A percentile compares a stretch with the other conserved stretches of the same genome.
These are phyloP conservation scores for Thalassiosira ordinaria DNA, from an alignment of 352 stramenopile species.

Conservation along the genomic window DNA sequence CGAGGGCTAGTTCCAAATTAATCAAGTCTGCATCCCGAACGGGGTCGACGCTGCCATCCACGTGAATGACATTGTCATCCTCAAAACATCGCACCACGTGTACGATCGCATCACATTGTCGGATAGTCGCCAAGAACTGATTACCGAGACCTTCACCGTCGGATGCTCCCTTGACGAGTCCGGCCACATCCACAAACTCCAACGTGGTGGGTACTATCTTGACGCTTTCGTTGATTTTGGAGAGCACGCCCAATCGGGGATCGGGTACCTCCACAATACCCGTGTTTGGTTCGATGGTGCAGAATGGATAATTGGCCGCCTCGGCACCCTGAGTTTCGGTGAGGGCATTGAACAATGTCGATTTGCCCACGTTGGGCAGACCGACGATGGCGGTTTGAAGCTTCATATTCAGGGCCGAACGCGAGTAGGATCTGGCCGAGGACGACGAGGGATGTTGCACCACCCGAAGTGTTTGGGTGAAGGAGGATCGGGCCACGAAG, in stretches of 20 bases:
- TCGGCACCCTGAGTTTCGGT: slow-evolving; percentile 87
- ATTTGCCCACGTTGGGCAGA: slow-evolving; percentile 99
- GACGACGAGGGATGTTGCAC: too few relatives aligned
- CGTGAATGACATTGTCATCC: slow-evolving; percentile 96
- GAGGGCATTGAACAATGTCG: slow-evolving; percentile 99
- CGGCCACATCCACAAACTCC: slow-evolving; percentile 93
- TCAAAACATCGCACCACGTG: slow-evolving; percentile 98
- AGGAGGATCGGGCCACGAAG: slow-evolving; percentile 47
- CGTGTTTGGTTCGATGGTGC: slow-evolving; percentile 91
- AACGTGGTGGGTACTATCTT: slow-evolving; percentile 87
- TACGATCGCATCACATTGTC: slow-evolving; percentile 89
- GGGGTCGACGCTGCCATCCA: slow-evolving; percentile 95
- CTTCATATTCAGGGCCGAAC: slow-evolving; percentile 87
- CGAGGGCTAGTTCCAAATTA: slow-evolving; percentile 95
- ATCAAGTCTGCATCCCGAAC: slow-evolving; percentile 98
- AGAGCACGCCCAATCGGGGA: slow-evolving; percentile 78
- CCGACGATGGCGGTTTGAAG: slow-evolving; percentile 99
- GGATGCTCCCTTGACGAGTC: slow-evolving; percentile 90
- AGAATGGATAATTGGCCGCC: slow-evolving; percentile 91
- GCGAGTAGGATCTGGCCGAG: slow-evolving; percentile 68
- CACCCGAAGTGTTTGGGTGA: slow-evolving; percentile 27
- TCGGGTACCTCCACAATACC: slow-evolving; percentile 88
- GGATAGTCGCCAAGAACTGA: slow-evolving; percentile 95
- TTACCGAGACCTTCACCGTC: slow-evolving; percentile 94
- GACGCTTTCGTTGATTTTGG: slow-evolving; percentile 85